phyloP scores from a whole-genome alignment of 2,329 filamentous ascomycete genomes.

The Ramichloridium luteum region DNA sequence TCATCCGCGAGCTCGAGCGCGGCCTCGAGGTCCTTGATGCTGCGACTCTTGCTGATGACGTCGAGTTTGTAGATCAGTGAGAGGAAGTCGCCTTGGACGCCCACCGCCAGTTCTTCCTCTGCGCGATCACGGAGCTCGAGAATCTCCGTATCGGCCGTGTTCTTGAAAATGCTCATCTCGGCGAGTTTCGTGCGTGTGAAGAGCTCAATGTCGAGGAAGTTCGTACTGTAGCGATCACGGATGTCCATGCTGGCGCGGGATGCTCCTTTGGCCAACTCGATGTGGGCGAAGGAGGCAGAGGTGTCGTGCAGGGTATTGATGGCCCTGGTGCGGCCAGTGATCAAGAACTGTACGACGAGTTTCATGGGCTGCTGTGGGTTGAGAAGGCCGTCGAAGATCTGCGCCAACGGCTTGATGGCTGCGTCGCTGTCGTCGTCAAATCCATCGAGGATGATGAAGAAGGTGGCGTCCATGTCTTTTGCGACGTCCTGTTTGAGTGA shows the following conservation, averaged over 20 bases:
- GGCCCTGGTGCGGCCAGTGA: constrained; percentile 1
- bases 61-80: constrained; percentile 1
- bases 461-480: constrained; percentile 1
- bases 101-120: not conserved
- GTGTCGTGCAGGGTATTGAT: constrained; percentile 1
- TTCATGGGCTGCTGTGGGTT: not conserved
- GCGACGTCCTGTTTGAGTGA: no score
- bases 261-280: no score
- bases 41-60: not conserved
- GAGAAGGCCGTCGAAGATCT: not conserved
- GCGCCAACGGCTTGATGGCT: not conserved
- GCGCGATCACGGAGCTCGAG: not conserved
- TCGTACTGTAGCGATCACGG: not conserved
- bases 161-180: constrained; percentile 2
- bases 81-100: constrained; percentile 2
- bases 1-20: not conserved
- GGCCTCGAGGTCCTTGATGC: not conserved
- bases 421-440: constrained; percentile 1
- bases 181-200: constrained; percentile 1
- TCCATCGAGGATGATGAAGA: constrained; percentile 3
- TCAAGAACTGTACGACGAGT: constrained; percentile 1
- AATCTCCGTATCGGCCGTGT: not conserved
- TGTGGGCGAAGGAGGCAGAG: no score
- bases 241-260: not conserved
- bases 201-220: constrained; percentile 3